phyloP scores from a whole-genome alignment of 1,284 basidiomycete genomes.

The Golubevia sp. region DNA sequence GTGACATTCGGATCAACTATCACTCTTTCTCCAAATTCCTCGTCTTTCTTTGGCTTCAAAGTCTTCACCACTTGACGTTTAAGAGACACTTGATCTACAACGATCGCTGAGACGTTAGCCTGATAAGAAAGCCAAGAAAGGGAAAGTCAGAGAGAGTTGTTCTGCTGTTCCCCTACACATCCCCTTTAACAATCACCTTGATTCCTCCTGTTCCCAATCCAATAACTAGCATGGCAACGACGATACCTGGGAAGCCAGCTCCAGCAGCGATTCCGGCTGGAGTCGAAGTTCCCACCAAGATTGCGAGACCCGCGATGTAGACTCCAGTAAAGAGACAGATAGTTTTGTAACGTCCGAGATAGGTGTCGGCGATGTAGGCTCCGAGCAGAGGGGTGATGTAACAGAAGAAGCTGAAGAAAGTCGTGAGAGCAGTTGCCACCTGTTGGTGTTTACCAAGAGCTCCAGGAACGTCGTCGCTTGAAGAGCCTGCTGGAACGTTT shows the following conservation, averaged over 20 bases:
- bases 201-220: conserved; percentile 10
- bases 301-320: conserved; percentile 5
- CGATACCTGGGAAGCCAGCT: conserved; percentile 4
- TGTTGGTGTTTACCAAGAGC: conserved; percentile 48
- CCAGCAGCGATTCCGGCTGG: not conserved
- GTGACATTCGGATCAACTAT: conserved; percentile 12
- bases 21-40: conserved; percentile 3
- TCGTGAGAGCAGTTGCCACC: conserved; percentile 37
- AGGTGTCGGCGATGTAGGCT: conserved; percentile 3
- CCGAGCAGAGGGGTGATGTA: conserved; percentile 6
- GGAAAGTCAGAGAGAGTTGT: too few species aligned
- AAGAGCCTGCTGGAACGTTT: conserved; percentile 3
- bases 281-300: not conserved
- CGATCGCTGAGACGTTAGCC: not conserved
- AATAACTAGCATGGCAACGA: conserved; percentile 6
- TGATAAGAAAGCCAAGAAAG: too few species aligned
- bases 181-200: too few species aligned
- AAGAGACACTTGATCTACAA: conserved; percentile 8
- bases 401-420: conserved; percentile 7
- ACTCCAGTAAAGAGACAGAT: conserved; percentile 1
- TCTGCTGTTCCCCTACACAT: too few species aligned
- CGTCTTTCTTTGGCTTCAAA: not conserved
- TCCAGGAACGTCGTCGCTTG: conserved; percentile 30
- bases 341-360: not conserved
- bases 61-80: conserved; percentile 4